Evolutionary conservation across 768 basidiomycete genomes (phyloP).

Genomic region (Pleurotus sapidus): DNA sequence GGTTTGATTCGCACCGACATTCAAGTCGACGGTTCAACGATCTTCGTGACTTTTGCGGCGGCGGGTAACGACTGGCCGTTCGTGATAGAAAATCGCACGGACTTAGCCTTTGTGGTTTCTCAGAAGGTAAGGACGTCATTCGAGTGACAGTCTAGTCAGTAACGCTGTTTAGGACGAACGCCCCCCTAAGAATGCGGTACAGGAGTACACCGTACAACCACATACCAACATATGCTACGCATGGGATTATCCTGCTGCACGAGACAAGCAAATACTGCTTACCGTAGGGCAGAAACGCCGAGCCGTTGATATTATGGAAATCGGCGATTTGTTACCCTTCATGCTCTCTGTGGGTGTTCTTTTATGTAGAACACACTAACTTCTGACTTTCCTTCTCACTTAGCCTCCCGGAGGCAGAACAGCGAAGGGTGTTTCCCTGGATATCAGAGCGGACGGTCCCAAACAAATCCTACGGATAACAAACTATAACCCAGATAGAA

Average conservation of each 20-base stretch:
- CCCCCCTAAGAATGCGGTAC: slow-evolving; percentile 33
- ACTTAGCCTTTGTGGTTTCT: slow-evolving; percentile 59
- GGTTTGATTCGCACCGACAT: slow-evolving; percentile 75
- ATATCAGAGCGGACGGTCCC: slow-evolving; percentile 86
- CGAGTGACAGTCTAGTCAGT: not conserved
- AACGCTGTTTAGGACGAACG: slow-evolving; percentile 16
- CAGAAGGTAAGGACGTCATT: slow-evolving; percentile 60
- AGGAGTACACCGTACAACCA: slow-evolving; percentile 53
- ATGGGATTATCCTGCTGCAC: slow-evolving; percentile 90
- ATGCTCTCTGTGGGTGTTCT: slow-evolving; percentile 62
- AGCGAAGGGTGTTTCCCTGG: slow-evolving; percentile 75
- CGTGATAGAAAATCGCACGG: slow-evolving; percentile 85
- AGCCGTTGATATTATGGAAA: slow-evolving; percentile 89
- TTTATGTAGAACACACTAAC: not conserved
- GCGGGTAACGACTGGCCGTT: slow-evolving; percentile 86
- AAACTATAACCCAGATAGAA: slow-evolving; percentile 80
- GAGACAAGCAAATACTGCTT: slow-evolving; percentile 76
- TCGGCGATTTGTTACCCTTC: slow-evolving; percentile 89
- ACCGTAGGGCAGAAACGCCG: slow-evolving; percentile 58
- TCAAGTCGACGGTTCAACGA: slow-evolving; percentile 80
- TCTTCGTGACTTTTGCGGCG: slow-evolving; percentile 75
- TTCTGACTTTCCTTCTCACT: not conserved
- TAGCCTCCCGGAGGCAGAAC: slow-evolving; percentile 32
- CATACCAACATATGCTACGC: slow-evolving; percentile 67
- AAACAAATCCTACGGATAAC: slow-evolving; percentile 86